A percentile compares a stretch with the other conserved stretches of the same genome.
Evolutionary conservation across 805 yeast species (phyloP).

Genomic region (Helenozyma rhizophorensis): DNA sequence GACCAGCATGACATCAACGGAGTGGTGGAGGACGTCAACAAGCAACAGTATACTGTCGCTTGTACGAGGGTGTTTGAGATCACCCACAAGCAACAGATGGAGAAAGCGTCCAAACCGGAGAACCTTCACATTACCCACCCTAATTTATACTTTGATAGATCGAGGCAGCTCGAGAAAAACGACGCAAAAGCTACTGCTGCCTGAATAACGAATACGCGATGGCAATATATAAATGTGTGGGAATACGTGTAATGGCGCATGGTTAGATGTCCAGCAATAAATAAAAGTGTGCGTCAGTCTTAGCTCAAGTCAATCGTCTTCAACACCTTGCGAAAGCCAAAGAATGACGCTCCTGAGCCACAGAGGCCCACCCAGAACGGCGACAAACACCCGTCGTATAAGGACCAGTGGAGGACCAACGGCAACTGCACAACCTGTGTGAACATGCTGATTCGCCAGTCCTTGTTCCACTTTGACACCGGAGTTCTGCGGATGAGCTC

Average conservation of each 20-base stretch:
- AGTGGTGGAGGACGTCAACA: constrained; percentile 62
- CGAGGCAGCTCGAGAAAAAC: constrained; percentile 49
- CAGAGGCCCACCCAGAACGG: constrained; percentile 48
- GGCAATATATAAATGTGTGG: too few species aligned
- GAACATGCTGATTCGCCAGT: constrained; percentile 34
- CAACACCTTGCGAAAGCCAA: constrained; percentile 35
- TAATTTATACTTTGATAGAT: constrained; percentile 78
- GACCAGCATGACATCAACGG: constrained; percentile 55
- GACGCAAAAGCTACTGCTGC: too few species aligned
- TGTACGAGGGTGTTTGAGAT: constrained; percentile 86
- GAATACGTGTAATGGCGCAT: too few species aligned
- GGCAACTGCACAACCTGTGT: constrained; percentile 38
- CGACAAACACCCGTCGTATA: constrained; percentile 39
- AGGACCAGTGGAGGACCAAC: constrained; percentile 41
- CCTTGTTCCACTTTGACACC: constrained; percentile 27
- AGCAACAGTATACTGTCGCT: constrained; percentile 75
- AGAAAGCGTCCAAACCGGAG: constrained; percentile 38
- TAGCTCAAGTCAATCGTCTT: constrained; percentile 27
- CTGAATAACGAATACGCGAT: too few species aligned
- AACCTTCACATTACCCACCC: constrained; percentile 77
- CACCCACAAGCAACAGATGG: constrained; percentile 48
- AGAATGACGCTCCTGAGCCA: constrained; percentile 43
- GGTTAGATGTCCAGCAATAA: not conserved
- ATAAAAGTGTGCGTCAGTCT: not conserved
- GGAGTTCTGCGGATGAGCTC: constrained; percentile 41